Evolutionary conservation across 768 basidiomycete species (phyloP), one percentile per base, ranked within the genome.

Genomic region (Termitomyces sp.): DNA sequence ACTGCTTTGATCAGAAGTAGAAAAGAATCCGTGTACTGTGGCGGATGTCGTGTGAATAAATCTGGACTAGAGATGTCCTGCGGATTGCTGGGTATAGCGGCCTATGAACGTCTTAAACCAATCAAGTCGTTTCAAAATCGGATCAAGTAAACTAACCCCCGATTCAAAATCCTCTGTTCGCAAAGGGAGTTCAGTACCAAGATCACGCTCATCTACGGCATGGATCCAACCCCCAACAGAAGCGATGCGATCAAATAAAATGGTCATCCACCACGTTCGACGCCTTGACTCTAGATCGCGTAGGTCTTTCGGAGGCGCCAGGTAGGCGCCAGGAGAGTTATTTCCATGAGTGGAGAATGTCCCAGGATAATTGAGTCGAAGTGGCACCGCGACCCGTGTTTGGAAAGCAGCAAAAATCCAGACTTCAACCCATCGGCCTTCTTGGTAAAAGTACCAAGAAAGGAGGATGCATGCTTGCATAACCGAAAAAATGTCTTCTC

Each of bases 351-450:
- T 81, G 6, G 85, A 83, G 65, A 87, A 92, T 18, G 91, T 92
- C 36, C 92, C 91, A 4, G 90, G 91, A 68, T 90, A 91, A 70
- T 94, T 94, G 28, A 92, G 72, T 44, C 91, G 85, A 32, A 94
- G 76, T 6, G 91, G 92, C 18, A 93, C 79, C 26, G 90, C 88
- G 20, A 90, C 88, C 32, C 91, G 80, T 16, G 86, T 90, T 67
- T 92, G 88, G 65, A 92, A 92, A 13, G 83, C 89, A 20, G 92
- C 90, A 71, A 92, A 92, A 42, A 92, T 88, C 92, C 92, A 93
- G 4, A 93, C 87, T 71, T 94, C 92, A 9, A 93, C 91, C 92
- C 92, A 83, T 55, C 90, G 80, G 2, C 92, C 91, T 71, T 93
- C 92, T 57, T 91, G 87, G 66, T 92, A 94, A 63, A 93, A 92